These are phyloP conservation scores for Stachybotrys elegans DNA, from an alignment of 2,329 filamentous ascomycete species.

Conservation along the genomic window DNA sequence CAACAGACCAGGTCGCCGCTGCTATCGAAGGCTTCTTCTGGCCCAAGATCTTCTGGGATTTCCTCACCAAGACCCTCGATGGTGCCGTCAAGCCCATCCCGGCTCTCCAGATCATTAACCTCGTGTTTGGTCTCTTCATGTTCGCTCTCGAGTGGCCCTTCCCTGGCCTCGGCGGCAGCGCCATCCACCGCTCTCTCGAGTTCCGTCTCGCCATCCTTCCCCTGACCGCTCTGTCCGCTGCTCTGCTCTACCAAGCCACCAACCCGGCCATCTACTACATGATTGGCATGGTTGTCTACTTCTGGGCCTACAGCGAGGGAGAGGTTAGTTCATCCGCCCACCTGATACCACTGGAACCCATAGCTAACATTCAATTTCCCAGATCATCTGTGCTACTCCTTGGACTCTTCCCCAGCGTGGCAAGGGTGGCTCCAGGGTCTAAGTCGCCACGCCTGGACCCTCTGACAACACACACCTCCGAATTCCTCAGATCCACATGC, in stretches of 20 bases:
- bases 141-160: conserved; percentile 92
- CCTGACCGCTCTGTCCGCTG: conserved; percentile 66
- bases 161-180: conserved; percentile 66
- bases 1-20: conserved; percentile 76
- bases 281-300: conserved; percentile 80
- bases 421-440: conserved; percentile 14
- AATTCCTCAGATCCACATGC: too few relatives aligned
- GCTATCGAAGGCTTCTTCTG: conserved; percentile 89
- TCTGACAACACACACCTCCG: too few relatives aligned
- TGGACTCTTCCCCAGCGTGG: conserved; percentile 63
- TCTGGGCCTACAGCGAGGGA: conserved; percentile 96
- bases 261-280: conserved; percentile 91
- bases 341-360: neutral
- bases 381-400: conserved; percentile 65
- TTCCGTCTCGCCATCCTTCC: conserved; percentile 79
- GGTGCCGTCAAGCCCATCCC: conserved; percentile 82
- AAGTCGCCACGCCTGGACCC: neutral
- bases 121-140: conserved; percentile 72
- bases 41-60: conserved; percentile 99
- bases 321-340: conserved; percentile 60
- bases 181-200: conserved; percentile 83
- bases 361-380: conserved; percentile 7
- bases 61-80: conserved; percentile 86
- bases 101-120: conserved; percentile 82
- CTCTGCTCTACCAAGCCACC: conserved; percentile 85